phyloP scores from a whole-genome alignment of 805 yeast genomes.

The Teunomyces gatunensis region DNA sequence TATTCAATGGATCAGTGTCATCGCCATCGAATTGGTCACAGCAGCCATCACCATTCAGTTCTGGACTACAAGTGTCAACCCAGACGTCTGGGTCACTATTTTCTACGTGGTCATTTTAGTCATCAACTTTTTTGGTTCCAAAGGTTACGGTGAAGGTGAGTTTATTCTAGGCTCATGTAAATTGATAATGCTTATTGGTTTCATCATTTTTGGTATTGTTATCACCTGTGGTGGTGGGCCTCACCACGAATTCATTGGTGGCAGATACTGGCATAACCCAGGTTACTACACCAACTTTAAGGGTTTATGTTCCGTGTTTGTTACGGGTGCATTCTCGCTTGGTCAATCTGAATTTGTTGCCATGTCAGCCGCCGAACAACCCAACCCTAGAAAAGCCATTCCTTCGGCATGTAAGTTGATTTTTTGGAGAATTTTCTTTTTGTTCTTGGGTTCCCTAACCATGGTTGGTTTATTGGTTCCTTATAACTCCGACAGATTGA shows the following conservation, averaged over 20 bases:
- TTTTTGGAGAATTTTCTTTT: conserved; percentile 35
- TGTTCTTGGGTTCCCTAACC: conserved; percentile 39
- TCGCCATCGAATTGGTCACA: conserved; percentile 63
- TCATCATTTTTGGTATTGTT: conserved; percentile 40
- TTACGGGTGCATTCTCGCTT: conserved; percentile 40
- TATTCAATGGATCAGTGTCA: conserved; percentile 60
- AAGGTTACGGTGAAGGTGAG: conserved; percentile 47
- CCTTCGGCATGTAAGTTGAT: conserved; percentile 42
- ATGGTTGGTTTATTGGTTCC: conserved; percentile 32
- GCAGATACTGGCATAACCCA: conserved; percentile 41
- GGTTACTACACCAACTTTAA: conserved; percentile 38
- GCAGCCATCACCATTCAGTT: conserved; percentile 59
- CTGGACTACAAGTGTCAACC: conserved; percentile 52
- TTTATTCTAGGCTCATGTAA: conserved; percentile 37
- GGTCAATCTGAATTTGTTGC: conserved; percentile 43
- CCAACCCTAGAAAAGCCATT: conserved; percentile 38
- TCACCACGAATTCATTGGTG: conserved; percentile 33
- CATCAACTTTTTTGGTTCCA: conserved; percentile 46
- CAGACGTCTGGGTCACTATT: conserved; percentile 57
- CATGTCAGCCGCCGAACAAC: conserved; percentile 37
- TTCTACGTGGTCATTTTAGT: conserved; percentile 45
- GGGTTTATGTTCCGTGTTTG: conserved; percentile 39
- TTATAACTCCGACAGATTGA: conserved; percentile 19
- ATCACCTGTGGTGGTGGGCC: conserved; percentile 34
- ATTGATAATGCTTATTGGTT: conserved; percentile 37